Evolutionary conservation across 805 yeast species (phyloP), one percentile per base, ranked within the genome.

Genomic region (Maudiozyma saulgeensis): DNA sequence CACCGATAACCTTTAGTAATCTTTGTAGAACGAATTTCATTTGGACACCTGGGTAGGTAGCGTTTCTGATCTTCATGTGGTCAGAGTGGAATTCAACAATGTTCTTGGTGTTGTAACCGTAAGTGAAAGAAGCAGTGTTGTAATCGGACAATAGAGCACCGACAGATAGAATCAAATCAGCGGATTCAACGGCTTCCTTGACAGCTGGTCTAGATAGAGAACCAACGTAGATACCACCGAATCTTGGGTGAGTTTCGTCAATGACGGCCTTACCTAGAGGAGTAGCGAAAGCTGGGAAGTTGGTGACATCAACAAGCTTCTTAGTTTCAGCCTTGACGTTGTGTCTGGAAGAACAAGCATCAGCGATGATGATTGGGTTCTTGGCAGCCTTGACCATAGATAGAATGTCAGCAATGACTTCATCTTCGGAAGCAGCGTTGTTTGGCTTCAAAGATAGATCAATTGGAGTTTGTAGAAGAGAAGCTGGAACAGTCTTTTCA

Each of bases 21-120:
- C 23, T 42, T 18, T 42, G 23, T 42, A 42, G 26, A 31, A 28
- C 44, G 37, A 42, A 42, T 19, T 42, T 42, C 44, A 42, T 42
- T 31, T 42, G 44, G 44, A 42, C 44, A 42, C 44, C 44, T 42
- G 44, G 44, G 44, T 26, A 42, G 44, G 44, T 42, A 42, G 44
- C 44, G 37, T 42, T 42, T 31, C 37, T 42, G 44, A 42, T 42
- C 44, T 42, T 42, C 37, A 42, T 42, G 44, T 42, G 37, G 44
- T 42, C 44, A 18, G 44, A 42, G 44, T 42, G 44, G 44, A 42
- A 42, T 31, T 42, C 44, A 28, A 42, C 44, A 42, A 42, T 42
- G 44, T 42, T 42, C 44, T 42, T 42, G 44, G 44, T 42, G 25
- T 42, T 26, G 44, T 42, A 42, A 42, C 28, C 35, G 44, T 42